phyloP scores from a whole-genome alignment of 805 yeast genomes.

The Pichia ethanolica region DNA sequence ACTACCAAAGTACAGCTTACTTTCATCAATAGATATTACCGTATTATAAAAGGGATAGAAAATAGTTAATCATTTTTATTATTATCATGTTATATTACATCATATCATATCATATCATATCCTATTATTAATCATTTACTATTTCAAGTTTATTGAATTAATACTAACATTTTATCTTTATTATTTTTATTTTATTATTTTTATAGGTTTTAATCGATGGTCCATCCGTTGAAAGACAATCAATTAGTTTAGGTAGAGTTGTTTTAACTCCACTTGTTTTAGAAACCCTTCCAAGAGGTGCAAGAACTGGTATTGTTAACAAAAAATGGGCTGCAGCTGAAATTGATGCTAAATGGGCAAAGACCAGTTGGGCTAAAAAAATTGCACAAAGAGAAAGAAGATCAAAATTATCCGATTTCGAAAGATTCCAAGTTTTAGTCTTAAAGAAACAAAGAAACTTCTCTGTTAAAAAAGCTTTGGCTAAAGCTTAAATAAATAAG shows the following conservation, averaged over 20 bases:
- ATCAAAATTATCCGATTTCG: conserved; percentile 90
- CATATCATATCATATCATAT: too few relatives aligned
- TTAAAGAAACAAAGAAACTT: conserved; percentile 96
- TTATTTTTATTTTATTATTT: not conserved
- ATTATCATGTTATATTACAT: too few relatives aligned
- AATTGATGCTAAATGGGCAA: conserved; percentile 83
- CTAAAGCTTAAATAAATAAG: conserved; percentile 63
- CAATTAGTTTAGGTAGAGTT: conserved; percentile 78
- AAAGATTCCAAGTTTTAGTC: conserved; percentile 98
- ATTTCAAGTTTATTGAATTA: not conserved
- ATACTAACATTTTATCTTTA: conserved; percentile 8
- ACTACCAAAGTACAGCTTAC: too few relatives aligned
- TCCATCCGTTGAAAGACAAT: conserved; percentile 93
- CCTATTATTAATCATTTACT: not conserved
- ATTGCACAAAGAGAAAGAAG: conserved; percentile 93
- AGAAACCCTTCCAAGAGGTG: conserved; percentile 86
- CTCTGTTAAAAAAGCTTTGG: conserved; percentile 92
- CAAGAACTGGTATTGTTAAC: conserved; percentile 74
- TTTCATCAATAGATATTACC: too few relatives aligned
- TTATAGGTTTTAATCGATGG: conserved; percentile 87
- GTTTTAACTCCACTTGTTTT: conserved; percentile 89
- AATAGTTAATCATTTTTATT: too few relatives aligned
- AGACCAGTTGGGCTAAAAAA: conserved; percentile 96
- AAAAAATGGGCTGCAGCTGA: conserved; percentile 94
- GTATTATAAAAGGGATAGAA: too few relatives aligned